A percentile compares a stretch with the other conserved stretches of the same genome.
phyloP scores from a whole-genome alignment of 2,329 filamentous ascomycete species.

The Colletotrichum plurivorum region DNA sequence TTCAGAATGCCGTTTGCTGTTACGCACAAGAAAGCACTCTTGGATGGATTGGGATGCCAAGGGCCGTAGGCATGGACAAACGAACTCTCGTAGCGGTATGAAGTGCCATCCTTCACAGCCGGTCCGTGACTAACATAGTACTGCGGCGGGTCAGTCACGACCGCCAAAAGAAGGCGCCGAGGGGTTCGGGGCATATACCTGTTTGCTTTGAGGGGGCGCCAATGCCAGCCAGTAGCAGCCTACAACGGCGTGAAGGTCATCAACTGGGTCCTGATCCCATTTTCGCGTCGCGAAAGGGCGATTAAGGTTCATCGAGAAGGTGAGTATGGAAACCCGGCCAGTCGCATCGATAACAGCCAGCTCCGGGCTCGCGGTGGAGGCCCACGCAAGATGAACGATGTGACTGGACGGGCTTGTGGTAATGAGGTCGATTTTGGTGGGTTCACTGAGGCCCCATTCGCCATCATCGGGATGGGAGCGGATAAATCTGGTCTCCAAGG shows the following conservation, averaged over 20 bases:
- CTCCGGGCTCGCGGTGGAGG: constrained; percentile 78
- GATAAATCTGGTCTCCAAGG: constrained; percentile 81
- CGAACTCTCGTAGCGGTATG: constrained; percentile 79
- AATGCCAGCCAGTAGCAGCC: constrained; percentile 89
- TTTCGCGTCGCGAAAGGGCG: constrained; percentile 73
- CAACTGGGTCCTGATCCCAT: constrained; percentile 76
- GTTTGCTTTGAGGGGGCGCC: constrained; percentile 58
- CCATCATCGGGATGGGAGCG: constrained; percentile 78
- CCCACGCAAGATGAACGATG: constrained; percentile 88
- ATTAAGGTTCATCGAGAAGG: constrained; percentile 80
- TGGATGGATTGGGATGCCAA: constrained; percentile 78
- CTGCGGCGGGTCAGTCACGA: constrained; percentile 16
- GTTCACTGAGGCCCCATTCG: constrained; percentile 82
- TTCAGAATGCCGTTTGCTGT: constrained; percentile 81
- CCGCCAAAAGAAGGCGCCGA: constrained; percentile 8
- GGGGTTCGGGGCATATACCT: constrained; percentile 48
- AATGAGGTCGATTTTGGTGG: constrained; percentile 75
- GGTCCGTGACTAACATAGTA: constrained; percentile 70
- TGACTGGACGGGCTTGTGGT: constrained; percentile 74
- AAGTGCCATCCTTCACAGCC: constrained; percentile 71
- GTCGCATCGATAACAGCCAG: constrained; percentile 86
- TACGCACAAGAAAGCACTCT: constrained; percentile 82
- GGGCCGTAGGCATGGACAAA: constrained; percentile 78
- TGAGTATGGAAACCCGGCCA: constrained; percentile 83
- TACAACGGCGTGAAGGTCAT: constrained; percentile 83